phyloP scores from a whole-genome alignment of 2,329 filamentous ascomycete species.

The Mycosphaerelloides madeirae region DNA sequence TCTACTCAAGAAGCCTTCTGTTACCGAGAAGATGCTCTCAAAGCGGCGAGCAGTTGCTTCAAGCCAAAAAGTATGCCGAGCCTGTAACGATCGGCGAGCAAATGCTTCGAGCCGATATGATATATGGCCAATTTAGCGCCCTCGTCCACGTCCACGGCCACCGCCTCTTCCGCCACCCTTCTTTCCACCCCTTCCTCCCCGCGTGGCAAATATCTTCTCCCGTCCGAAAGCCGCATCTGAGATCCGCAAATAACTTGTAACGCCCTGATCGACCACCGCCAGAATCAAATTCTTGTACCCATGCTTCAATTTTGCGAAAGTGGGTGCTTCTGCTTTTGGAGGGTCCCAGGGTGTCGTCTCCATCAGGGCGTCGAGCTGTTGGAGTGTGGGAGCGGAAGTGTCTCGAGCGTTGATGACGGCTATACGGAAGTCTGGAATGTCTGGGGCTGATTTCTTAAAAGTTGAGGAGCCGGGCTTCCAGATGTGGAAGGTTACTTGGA shows the following conservation, averaged over 20 bases:
- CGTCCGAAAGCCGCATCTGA: conserved; percentile 70
- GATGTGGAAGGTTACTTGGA: conserved; percentile 71
- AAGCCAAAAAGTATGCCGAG: background rate
- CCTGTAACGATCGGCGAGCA: background rate
- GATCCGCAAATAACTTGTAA: conserved; percentile 81
- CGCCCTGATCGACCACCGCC: conserved; percentile 82
- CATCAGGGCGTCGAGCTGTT: conserved; percentile 66
- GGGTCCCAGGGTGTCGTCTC: conserved; percentile 68
- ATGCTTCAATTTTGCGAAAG: conserved; percentile 77
- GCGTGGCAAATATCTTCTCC: conserved; percentile 64
- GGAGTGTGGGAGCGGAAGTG: conserved; percentile 66
- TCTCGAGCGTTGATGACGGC: conserved; percentile 73
- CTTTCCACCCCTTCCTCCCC: conserved; percentile 34
- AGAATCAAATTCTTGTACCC: conserved; percentile 79
- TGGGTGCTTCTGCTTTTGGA: conserved; percentile 42
- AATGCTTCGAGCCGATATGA: background rate
- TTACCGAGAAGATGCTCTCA: background rate
- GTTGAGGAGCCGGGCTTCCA: conserved; percentile 65
- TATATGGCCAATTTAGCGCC: background rate
- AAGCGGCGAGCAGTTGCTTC: conserved; percentile 5
- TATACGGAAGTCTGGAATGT: conserved; percentile 76
- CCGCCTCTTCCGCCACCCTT: conserved; percentile 37
- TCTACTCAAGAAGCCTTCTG: background rate
- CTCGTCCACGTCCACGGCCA: conserved; percentile 16
- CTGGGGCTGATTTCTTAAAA: conserved; percentile 76